Conservation (phyloP, 257 asterid genomes). For the Penstemon barbatus region DNA sequence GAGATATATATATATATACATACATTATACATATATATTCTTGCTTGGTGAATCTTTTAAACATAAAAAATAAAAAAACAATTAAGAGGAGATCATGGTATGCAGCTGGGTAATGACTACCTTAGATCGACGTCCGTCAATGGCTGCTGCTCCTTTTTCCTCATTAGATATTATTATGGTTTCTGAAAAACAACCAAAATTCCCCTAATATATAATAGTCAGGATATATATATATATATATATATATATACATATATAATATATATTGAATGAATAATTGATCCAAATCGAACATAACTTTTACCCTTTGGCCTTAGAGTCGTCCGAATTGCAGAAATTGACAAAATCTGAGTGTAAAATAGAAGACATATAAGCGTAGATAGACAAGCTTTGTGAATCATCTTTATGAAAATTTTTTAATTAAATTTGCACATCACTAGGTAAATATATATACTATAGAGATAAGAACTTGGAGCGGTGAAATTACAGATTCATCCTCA, state of each 20-base stretch:
- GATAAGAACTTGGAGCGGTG: too few species aligned
- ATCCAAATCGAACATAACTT: not conserved
- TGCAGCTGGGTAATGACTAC: not conserved
- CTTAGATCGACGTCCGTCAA: not conserved
- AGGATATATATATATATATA: not conserved
- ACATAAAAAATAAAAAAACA: not conserved
- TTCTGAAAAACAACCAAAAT: not conserved
- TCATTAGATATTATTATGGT: not conserved
- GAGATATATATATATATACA: too few species aligned
- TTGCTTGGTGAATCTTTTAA: too few species aligned
- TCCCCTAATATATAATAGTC: not conserved
- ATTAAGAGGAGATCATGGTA: not conserved
- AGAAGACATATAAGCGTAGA: slow-evolving; percentile 6
- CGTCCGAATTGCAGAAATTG: slow-evolving; percentile 1
- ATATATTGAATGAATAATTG: not conserved
- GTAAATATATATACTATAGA: not conserved
- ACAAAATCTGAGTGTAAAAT: slow-evolving; percentile 1
- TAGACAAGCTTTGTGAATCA: not conserved
- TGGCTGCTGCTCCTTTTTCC: not conserved
- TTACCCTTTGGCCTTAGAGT: not conserved
- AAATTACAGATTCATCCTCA: too few species aligned
- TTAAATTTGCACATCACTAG: not conserved
- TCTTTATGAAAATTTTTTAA: slow-evolving; percentile 10
- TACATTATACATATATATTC: too few species aligned
- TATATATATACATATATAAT: too few species aligned